phyloP scores from a whole-genome alignment of 2,329 filamentous ascomycete species.

The Hypoxylon sp. region DNA sequence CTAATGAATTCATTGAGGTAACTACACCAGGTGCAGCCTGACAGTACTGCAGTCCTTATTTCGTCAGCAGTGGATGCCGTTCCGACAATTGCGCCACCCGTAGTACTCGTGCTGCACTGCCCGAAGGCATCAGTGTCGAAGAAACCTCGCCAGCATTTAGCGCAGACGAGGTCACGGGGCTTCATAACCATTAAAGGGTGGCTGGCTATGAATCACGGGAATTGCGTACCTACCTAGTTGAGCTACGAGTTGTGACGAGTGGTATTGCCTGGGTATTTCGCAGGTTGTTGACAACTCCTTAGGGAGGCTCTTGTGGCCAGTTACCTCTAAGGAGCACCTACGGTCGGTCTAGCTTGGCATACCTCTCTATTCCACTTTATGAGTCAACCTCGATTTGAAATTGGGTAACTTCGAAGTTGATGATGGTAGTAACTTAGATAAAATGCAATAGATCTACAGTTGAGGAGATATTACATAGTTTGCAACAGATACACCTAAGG shows the following conservation, averaged over 20 bases:
- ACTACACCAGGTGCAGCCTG: not conserved
- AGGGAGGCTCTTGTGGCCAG: not conserved
- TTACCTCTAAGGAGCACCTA: no score
- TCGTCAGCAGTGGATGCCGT: not conserved
- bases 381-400: not conserved
- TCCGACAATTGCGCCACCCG: not conserved
- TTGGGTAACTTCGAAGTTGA: no score
- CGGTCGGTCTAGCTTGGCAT: no score
- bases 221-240: not conserved
- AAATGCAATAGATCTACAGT: no score
- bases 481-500: no score
- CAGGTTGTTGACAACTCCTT: not conserved
- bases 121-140: not conserved
- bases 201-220: not conserved
- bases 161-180: not conserved
- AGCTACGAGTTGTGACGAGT: not conserved
- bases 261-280: not conserved
- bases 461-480: no score
- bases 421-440: no score
- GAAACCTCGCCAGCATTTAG: conserved; percentile 2
- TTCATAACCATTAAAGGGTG: not conserved
- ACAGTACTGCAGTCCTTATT: not conserved
- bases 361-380: not conserved
- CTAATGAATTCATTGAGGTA: not conserved
- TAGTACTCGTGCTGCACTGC: not conserved